Conservation (phyloP, 306 rosid species). For the Castanea crenata region DNA sequence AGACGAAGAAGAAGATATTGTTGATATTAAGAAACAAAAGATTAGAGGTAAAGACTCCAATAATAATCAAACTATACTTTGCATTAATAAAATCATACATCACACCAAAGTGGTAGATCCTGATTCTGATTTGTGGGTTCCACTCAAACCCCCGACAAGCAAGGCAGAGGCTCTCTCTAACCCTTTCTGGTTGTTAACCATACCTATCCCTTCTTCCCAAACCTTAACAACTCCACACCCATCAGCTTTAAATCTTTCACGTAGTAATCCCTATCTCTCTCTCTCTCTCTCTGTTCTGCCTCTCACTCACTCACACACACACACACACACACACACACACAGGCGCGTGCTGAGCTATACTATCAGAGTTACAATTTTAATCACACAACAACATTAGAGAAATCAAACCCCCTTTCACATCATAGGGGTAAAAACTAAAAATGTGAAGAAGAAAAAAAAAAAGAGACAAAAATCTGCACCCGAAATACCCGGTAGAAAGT, state of each 20-base stretch:
- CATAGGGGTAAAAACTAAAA: slow-evolving; percentile 39
- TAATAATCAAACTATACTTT: slow-evolving; percentile 20
- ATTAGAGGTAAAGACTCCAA: slow-evolving; percentile 27
- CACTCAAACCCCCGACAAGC: slow-evolving; percentile 48
- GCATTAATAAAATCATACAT: slow-evolving; percentile 55
- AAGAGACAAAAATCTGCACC: slow-evolving; percentile 34
- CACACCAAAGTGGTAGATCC: slow-evolving; percentile 64
- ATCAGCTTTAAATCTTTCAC: slow-evolving; percentile 33
- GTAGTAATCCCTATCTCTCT: slow-evolving; percentile 44
- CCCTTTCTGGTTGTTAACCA: slow-evolving; percentile 65
- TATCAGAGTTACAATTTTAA: slow-evolving; percentile 41
- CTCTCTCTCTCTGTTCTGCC: slow-evolving; percentile 4
- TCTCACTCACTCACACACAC: not conserved
- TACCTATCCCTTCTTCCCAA: slow-evolving; percentile 54
- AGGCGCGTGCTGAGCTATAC: slow-evolving; percentile 28
- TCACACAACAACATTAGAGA: slow-evolving; percentile 40
- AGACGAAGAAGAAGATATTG: slow-evolving; percentile 7
- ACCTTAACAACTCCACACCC: slow-evolving; percentile 65
- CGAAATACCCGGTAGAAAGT: slow-evolving; percentile 16
- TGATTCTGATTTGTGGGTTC: slow-evolving; percentile 89
- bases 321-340: slow-evolving; percentile 10
- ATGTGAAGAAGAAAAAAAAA: slow-evolving; percentile 41
- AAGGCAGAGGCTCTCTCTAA: slow-evolving; percentile 24
- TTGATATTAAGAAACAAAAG: slow-evolving; percentile 10
- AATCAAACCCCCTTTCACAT: slow-evolving; percentile 40